Evolutionary conservation across 2,329 filamentous ascomycete species (phyloP).

Genomic region (Xylaria sp.): DNA sequence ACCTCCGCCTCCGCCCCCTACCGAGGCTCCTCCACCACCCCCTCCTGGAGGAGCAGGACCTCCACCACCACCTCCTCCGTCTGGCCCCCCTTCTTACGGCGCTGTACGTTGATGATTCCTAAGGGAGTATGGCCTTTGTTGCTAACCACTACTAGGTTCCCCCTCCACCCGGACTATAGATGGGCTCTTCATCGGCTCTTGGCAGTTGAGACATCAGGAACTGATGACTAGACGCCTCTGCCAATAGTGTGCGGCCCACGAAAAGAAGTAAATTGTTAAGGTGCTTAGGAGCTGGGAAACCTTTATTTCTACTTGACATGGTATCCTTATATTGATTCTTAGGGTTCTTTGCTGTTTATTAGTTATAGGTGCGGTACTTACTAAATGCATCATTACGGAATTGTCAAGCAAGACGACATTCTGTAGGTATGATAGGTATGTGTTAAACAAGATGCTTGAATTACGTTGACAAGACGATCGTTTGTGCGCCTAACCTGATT

Average conservation of each 20-base stretch:
- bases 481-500: not conserved
- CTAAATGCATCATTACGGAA: not conserved
- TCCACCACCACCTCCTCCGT: slow-evolving; percentile 62
- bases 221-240: not conserved
- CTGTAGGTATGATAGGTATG: not conserved
- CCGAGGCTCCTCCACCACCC: slow-evolving; percentile 68
- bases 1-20: slow-evolving; percentile 64
- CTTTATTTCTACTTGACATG: slow-evolving; percentile 1
- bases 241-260: not conserved
- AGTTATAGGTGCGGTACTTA: slow-evolving; percentile 1
- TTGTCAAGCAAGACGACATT: not conserved
- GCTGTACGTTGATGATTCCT: slow-evolving; percentile 56
- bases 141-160: slow-evolving; percentile 53
- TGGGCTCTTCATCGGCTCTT: not conserved
- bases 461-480: not conserved
- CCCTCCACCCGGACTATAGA: slow-evolving; percentile 60
- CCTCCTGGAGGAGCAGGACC: slow-evolving; percentile 61
- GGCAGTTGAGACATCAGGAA: not conserved
- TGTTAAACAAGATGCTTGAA: not conserved
- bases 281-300: not conserved
- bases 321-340: slow-evolving; percentile 9
- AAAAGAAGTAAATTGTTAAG: not conserved
- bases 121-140: not conserved
- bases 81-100: slow-evolving; percentile 65
- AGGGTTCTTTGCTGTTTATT: slow-evolving; percentile 7